These are phyloP conservation scores for Martensiomyces pterosporus DNA, from an alignment of 192 early-diverging fungal genomes.

Conservation along the genomic window DNA sequence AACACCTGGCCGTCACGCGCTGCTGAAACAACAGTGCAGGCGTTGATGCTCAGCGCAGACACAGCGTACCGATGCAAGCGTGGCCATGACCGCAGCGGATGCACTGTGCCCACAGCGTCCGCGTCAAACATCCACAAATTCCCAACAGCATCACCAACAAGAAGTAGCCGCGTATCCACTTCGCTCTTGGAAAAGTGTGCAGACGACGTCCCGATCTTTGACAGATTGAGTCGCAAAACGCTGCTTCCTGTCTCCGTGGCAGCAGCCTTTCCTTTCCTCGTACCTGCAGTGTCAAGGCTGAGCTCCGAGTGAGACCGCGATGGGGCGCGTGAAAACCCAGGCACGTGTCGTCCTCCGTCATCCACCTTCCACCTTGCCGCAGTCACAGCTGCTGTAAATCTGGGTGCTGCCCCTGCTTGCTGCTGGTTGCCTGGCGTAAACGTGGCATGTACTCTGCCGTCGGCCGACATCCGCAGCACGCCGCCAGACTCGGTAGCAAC, in stretches of 20 bases:
- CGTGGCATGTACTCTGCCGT: constrained; percentile 1
- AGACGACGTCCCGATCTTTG: background rate
- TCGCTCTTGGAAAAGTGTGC: background rate
- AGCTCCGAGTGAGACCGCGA: background rate
- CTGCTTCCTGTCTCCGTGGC: background rate
- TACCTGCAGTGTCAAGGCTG: background rate
- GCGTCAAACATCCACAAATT: constrained; percentile 26
- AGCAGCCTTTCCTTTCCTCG: background rate
- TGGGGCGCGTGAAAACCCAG: background rate
- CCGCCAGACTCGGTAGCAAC: constrained; percentile 17
- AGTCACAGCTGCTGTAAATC: constrained; percentile 3
- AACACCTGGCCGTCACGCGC: constrained; percentile 30
- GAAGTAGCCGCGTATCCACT: constrained; percentile 14
- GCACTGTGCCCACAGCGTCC: constrained; percentile 3
- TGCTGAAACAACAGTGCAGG: constrained; percentile 19
- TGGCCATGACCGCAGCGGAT: constrained; percentile 13
- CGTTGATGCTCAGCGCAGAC: constrained; percentile 17
- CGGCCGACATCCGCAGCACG: constrained; percentile 17
- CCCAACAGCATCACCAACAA: constrained; percentile 29
- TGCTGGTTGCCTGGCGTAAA: constrained; percentile 1
- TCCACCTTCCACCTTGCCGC: constrained; percentile 10
- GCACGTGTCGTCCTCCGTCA: background rate
- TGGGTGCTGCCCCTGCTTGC: background rate
- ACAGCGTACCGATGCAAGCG: constrained; percentile 26
- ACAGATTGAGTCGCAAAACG: constrained; percentile 5